Conservation (phyloP, 2,329 filamentous ascomycete genomes). For the Fusarium burgessii region DNA sequence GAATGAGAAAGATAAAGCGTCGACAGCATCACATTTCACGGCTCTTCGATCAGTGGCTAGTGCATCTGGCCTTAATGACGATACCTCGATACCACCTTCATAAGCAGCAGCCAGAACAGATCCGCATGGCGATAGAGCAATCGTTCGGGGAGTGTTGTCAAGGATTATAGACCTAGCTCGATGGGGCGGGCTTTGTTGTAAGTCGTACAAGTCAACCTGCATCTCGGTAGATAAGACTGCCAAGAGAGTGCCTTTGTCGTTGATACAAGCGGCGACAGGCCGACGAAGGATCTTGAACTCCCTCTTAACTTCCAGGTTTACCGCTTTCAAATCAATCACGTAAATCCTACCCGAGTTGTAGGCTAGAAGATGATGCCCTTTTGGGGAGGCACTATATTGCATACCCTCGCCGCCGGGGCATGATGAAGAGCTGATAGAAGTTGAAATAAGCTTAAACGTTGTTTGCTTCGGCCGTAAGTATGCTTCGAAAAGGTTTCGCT, state of each 20-base stretch:
- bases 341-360: constrained; percentile 89
- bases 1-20: constrained; percentile 79
- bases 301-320: constrained; percentile 73
- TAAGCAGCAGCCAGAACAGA: constrained; percentile 87
- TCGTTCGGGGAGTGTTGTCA: constrained; percentile 81
- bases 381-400: constrained; percentile 83
- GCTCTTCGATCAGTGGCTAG: constrained; percentile 76
- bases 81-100: constrained; percentile 89
- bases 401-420: constrained; percentile 87
- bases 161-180: constrained; percentile 81
- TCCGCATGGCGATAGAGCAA: constrained; percentile 84
- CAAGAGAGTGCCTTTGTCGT: constrained; percentile 80
- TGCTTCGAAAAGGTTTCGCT: constrained; percentile 81
- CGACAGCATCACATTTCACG: constrained; percentile 82
- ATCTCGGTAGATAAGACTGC: constrained; percentile 85
- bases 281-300: constrained; percentile 84
- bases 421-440: constrained; percentile 85
- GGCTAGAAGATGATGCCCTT: constrained; percentile 79
- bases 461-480: constrained; percentile 78
- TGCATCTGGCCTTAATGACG: constrained; percentile 75
- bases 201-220: constrained; percentile 87
- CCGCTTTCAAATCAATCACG: constrained; percentile 74
- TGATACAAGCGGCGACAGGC: constrained; percentile 80
- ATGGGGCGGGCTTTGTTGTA: constrained; percentile 72
- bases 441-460: constrained; percentile 83